Conservation (phyloP, 805 yeast genomes). For the Candida dajiaensis region DNA sequence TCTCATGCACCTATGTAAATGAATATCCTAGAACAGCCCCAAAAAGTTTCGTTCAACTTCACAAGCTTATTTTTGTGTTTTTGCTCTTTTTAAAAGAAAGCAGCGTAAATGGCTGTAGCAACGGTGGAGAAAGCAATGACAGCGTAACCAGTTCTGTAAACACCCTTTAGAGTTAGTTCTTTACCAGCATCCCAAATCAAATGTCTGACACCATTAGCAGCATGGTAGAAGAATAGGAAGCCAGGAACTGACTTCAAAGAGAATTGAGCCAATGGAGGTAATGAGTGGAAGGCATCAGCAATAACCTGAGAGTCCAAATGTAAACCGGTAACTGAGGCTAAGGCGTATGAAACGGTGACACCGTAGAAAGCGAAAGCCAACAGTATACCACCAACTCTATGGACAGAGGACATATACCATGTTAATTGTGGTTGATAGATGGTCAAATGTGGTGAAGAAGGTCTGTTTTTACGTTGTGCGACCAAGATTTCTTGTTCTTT, state of each 20-base stretch:
- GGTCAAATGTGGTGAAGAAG: conserved; percentile 82
- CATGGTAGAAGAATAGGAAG: conserved; percentile 83
- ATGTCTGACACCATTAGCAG: conserved; percentile 86
- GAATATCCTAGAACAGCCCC: too few species aligned
- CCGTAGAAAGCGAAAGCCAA: conserved; percentile 77
- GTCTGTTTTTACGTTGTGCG: conserved; percentile 83
- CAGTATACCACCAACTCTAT: conserved; percentile 83
- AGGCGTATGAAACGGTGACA: conserved; percentile 70
- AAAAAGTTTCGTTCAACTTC: too few species aligned
- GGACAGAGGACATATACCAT: conserved; percentile 71
- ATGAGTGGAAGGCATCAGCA: conserved; percentile 37
- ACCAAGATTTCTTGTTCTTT: conserved; percentile 66
- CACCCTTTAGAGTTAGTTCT: conserved; percentile 78
- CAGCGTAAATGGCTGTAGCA: conserved; percentile 44
- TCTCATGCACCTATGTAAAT: too few species aligned
- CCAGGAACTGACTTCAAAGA: conserved; percentile 65
- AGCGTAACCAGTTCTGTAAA: conserved; percentile 84
- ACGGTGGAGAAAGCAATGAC: conserved; percentile 61
- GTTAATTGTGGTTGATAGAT: conserved; percentile 92
- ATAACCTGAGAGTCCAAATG: conserved; percentile 29
- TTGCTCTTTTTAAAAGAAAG: conserved; percentile 9
- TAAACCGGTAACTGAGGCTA: conserved; percentile 57
- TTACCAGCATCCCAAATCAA: conserved; percentile 87
- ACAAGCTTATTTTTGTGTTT: too few species aligned
- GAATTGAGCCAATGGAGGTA: conserved; percentile 59